Evolutionary conservation across 1,284 basidiomycete species (phyloP).

Genomic region (Polyporus tsugae): DNA sequence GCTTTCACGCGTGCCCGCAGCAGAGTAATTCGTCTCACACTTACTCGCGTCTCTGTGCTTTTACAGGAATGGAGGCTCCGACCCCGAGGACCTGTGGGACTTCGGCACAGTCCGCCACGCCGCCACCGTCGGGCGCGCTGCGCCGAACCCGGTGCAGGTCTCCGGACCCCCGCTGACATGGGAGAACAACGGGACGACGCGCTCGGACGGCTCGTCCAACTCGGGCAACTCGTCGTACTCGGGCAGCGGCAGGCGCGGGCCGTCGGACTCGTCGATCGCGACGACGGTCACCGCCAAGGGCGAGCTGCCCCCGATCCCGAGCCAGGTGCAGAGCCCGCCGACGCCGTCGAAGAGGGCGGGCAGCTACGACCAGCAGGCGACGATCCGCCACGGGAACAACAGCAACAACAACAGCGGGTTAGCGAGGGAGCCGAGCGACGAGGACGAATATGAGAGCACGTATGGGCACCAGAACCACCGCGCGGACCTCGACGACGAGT

Average conservation of each 20-base stretch:
- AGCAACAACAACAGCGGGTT: slow-evolving; percentile 35
- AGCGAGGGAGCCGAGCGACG: slow-evolving; percentile 61
- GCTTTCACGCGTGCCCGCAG: not conserved
- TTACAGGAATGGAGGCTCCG: slow-evolving; percentile 60
- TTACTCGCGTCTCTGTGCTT: not conserved
- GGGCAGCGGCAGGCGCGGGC: slow-evolving; percentile 32
- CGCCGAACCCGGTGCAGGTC: slow-evolving; percentile 58
- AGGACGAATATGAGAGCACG: slow-evolving; percentile 69
- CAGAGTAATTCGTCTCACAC: not conserved
- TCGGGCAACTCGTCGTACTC: slow-evolving; percentile 43
- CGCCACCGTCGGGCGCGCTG: slow-evolving; percentile 69
- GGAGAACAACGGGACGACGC: slow-evolving; percentile 73
- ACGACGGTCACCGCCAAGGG: slow-evolving; percentile 60
- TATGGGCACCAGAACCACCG: slow-evolving; percentile 41
- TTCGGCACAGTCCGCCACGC: slow-evolving; percentile 89
- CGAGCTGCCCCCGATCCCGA: slow-evolving; percentile 67
- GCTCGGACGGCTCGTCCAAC: slow-evolving; percentile 42
- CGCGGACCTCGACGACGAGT: slow-evolving; percentile 58
- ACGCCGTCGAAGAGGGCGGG: slow-evolving; percentile 47
- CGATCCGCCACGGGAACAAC: slow-evolving; percentile 58
- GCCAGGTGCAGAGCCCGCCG: slow-evolving; percentile 41
- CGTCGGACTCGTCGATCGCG: slow-evolving; percentile 36
- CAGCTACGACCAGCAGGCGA: slow-evolving; percentile 64
- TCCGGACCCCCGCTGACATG: slow-evolving; percentile 77
- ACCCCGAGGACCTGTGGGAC: slow-evolving; percentile 92